Conservation (phyloP, 2,329 filamentous ascomycete species). For the Pseudogymnoascus sp. region DNA sequence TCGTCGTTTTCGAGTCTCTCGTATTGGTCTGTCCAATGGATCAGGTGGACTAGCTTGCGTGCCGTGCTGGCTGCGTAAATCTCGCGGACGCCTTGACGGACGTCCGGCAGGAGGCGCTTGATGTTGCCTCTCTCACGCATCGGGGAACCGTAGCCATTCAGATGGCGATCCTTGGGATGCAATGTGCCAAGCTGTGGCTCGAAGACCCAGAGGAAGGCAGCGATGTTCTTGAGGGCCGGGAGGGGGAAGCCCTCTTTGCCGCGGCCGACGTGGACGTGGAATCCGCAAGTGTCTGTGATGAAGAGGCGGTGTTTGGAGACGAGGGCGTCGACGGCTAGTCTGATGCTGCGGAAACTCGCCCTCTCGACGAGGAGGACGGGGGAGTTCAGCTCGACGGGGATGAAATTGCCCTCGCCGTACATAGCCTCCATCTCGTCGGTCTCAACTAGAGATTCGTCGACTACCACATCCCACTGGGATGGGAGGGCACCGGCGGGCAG, state of each 20-base stretch:
- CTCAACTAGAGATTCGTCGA: not conserved
- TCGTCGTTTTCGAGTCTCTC: not conserved
- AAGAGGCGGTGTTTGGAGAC: conserved; percentile 18
- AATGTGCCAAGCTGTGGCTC: conserved; percentile 24
- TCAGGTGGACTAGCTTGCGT: not conserved
- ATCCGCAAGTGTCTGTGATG: conserved; percentile 20
- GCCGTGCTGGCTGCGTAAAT: not conserved
- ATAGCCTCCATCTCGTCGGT: not conserved
- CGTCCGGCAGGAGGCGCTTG: not conserved
- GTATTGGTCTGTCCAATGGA: not conserved
- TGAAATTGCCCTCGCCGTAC: not conserved
- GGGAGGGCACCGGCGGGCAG: not conserved
- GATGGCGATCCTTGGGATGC: conserved; percentile 18
- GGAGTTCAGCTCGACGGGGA: not conserved
- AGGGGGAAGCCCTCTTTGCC: conserved; percentile 20
- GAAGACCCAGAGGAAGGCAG: conserved; percentile 24
- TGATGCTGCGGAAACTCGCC: conserved; percentile 1
- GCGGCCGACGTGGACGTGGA: conserved; percentile 30
- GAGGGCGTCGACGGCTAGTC: conserved; percentile 10
- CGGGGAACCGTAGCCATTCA: not conserved
- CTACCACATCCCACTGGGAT: not conserved
- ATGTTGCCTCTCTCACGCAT: not conserved
- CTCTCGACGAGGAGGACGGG: not conserved
- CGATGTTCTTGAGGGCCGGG: conserved; percentile 24
- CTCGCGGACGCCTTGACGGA: not conserved